Conservation (phyloP, 257 asterid genomes). For the Forsythia viridissima region DNA sequence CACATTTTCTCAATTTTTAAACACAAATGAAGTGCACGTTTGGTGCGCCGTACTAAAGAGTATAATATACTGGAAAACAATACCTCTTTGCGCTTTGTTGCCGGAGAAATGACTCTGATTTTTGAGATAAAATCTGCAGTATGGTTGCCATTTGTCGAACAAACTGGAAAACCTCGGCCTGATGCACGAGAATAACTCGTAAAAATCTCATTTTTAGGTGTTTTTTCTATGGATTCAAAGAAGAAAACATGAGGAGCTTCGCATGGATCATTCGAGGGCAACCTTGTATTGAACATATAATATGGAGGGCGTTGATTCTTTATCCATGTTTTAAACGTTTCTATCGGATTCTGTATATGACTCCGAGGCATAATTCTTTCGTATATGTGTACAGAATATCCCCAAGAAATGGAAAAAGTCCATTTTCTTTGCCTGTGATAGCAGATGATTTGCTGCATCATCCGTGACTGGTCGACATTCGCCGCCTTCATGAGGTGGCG, state of each 20-base stretch:
- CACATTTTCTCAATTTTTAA: background rate
- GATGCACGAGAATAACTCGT: conserved; percentile 36
- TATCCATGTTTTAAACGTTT: conserved; percentile 53
- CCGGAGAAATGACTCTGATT: conserved; percentile 24
- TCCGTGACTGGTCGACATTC: conserved; percentile 45
- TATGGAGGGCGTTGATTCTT: conserved; percentile 16
- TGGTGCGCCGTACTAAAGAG: no score
- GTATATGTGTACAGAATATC: conserved; percentile 57
- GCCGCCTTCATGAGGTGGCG: conserved; percentile 61
- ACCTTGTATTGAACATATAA: conserved; percentile 48
- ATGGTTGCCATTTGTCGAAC: conserved; percentile 13
- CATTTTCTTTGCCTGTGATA: conserved; percentile 35
- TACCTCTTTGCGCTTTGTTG: conserved; percentile 24
- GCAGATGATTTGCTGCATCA: conserved; percentile 62
- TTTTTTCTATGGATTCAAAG: conserved; percentile 26
- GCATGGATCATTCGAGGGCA: conserved; percentile 42
- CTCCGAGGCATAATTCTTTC: conserved; percentile 54
- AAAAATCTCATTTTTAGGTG: conserved; percentile 9
- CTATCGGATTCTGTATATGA: conserved; percentile 46
- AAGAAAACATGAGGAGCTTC: conserved; percentile 58
- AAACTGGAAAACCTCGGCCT: conserved; percentile 33
- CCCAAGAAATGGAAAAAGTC: conserved; percentile 69
- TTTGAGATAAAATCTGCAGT: conserved; percentile 28
- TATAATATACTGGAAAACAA: background rate
- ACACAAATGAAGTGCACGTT: no score